Evolutionary conservation across 331 rosid genomes (phyloP).

Genomic region (Spiraea crenata): DNA sequence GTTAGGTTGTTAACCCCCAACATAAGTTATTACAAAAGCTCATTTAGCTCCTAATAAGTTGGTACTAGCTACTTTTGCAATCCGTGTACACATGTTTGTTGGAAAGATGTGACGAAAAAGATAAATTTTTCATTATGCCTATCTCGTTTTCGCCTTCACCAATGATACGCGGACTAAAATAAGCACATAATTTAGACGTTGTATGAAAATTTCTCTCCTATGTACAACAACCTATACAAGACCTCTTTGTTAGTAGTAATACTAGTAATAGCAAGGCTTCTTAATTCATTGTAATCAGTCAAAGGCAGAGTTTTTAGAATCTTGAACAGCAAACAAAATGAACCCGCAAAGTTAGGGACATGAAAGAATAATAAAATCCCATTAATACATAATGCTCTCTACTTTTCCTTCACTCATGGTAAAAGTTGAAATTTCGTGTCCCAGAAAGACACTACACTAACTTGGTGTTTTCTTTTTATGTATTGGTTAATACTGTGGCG

Average conservation of each 20-base stretch:
- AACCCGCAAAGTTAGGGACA: constrained; percentile 26
- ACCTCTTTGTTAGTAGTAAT: no score
- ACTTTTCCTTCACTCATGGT: constrained; percentile 28
- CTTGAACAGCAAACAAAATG: neutral
- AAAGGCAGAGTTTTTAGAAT: neutral
- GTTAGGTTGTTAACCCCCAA: neutral
- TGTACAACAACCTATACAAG: no score
- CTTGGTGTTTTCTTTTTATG: constrained; percentile 36
- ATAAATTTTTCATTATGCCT: no score
- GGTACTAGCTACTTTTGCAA: neutral
- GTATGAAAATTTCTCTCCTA: no score
- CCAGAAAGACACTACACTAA: constrained; percentile 41
- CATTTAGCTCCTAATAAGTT: neutral
- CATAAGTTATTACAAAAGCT: neutral
- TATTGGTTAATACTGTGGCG: constrained; percentile 25
- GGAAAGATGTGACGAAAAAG: no score
- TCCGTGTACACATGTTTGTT: neutral
- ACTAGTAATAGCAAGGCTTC: no score
- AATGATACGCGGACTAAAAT: no score
- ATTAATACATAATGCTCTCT: neutral
- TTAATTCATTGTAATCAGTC: no score
- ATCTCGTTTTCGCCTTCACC: no score
- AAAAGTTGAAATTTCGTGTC: constrained; percentile 48
- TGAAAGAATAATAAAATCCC: neutral
- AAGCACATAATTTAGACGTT: no score